These are phyloP conservation scores for Smithsoniella earleae DNA, from an alignment of 163 green algal genomes.

Conservation along the genomic window DNA sequence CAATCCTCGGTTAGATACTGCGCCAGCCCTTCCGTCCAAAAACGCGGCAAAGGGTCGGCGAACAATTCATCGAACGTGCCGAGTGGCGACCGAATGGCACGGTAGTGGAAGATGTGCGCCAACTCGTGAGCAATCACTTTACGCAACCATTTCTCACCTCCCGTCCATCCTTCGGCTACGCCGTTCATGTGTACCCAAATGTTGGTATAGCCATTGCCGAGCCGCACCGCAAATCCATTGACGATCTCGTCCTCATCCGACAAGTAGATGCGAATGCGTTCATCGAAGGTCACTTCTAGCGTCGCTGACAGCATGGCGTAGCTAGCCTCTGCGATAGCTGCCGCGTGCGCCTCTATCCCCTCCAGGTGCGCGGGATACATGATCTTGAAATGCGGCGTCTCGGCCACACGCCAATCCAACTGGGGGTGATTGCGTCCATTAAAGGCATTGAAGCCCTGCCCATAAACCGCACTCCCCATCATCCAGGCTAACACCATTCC, in stretches of 20 bases:
- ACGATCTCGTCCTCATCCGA: constrained; percentile 1
- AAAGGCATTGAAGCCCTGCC: too few species aligned
- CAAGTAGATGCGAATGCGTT: background rate
- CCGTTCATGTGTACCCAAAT: background rate
- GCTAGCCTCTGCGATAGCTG: background rate
- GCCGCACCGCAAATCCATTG: background rate
- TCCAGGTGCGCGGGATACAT: background rate
- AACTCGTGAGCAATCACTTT: background rate
- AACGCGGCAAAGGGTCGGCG: too few species aligned
- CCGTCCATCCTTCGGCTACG: background rate
- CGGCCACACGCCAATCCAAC: background rate
- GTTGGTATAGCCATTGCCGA: background rate
- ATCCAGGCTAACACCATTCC: too few species aligned
- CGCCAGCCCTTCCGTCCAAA: too few species aligned
- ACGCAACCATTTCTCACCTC: background rate
- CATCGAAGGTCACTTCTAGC: background rate
- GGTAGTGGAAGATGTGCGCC: too few species aligned
- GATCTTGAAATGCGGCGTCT: background rate
- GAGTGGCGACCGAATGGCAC: too few species aligned
- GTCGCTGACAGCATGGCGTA: too few species aligned
- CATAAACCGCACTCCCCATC: too few species aligned
- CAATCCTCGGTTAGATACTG: too few species aligned
- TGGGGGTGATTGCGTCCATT: background rate
- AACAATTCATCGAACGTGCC: too few species aligned
- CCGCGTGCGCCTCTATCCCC: background rate